phyloP scores from a whole-genome alignment of 1,139 yeast species.

The Debaryomycetaceae sp. region DNA sequence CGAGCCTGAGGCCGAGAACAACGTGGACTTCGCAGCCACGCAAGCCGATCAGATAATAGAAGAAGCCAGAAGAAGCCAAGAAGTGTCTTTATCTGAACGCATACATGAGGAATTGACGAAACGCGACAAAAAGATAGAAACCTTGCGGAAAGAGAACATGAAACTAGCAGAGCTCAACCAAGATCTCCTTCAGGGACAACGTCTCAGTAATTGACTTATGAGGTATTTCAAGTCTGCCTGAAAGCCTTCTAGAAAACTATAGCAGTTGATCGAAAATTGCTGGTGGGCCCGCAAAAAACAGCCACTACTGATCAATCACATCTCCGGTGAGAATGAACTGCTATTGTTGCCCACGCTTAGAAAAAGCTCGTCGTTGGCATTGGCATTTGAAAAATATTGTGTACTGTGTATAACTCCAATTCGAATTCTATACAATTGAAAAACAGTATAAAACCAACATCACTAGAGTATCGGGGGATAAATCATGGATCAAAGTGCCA shows the following conservation, averaged over 20 bases:
- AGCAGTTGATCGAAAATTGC: too few species aligned
- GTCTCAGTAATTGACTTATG: too few species aligned
- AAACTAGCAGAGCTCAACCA: constrained; percentile 33
- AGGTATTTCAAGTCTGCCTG: too few species aligned
- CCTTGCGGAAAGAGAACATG: constrained; percentile 27
- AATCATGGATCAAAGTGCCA: constrained; percentile 35
- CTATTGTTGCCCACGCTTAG: too few species aligned
- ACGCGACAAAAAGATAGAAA: constrained; percentile 22
- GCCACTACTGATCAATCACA: too few species aligned
- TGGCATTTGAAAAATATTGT: too few species aligned
- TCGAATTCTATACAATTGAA: background rate
- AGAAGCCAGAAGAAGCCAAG: background rate
- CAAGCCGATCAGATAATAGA: background rate
- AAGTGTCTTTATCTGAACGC: constrained; percentile 11
- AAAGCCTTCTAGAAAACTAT: too few species aligned
- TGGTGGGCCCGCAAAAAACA: too few species aligned
- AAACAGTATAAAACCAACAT: background rate
- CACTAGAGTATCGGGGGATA: background rate
- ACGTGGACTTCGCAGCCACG: background rate
- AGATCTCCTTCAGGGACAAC: constrained; percentile 17
- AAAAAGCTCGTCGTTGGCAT: too few species aligned
- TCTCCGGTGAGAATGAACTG: too few species aligned
- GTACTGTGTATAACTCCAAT: background rate
- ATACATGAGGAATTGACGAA: constrained; percentile 23
- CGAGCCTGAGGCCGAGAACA: background rate